Evolutionary conservation across 768 basidiomycete species (phyloP), one percentile per base, ranked within the genome.

Genomic region (Saitozyma podzolica): DNA sequence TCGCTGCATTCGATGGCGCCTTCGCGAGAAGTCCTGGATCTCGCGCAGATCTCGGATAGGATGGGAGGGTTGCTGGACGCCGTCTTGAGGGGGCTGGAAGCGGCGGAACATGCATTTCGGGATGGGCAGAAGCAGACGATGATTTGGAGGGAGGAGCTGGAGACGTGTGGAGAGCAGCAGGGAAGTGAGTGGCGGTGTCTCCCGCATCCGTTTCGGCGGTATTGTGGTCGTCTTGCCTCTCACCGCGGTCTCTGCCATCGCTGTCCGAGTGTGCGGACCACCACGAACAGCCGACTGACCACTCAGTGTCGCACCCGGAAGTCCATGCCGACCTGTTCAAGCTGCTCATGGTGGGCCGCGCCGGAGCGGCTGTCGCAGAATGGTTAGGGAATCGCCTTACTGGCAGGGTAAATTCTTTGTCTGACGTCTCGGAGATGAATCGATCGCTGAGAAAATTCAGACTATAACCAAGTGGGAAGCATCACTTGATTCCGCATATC

Each of bases 121-220:
- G 74, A 75, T n/a, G 66, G 58, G 7, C 63, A 64, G 9, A 75
- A 71, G 57, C 74, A 75, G 60, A 75, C 67, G 3, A 59, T 73
- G 65, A 68, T 75, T 1, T 75, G 74, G 61, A 54, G 74, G 50
- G 74, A 75, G 54, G 74, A 75, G 45, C 50, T 73, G 20, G 74
- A 75, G 50, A 61, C 66, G 10, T 75, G 74, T 58, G 74, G 65
- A 5, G 61, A 67, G 43, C 64, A 73, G 20, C 70, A 73, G 49
- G 74, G 69, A 7, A 66, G 73, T 75, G 54, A 70, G 73, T 67
- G 13, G 9, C 11, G 48, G 45, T 13, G 45, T 17, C 13, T 14
- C 19, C 37, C n/a, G 13, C 14, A 56, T 53, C 14, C 40, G 13
- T 41, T 29, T 5, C 29, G 29, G 29, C 2, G 29, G 29, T 29